Base-by-base conservation (phyloP, 2,329 filamentous ascomycete species). In the Pseudogymnoascus sp. region DNA sequence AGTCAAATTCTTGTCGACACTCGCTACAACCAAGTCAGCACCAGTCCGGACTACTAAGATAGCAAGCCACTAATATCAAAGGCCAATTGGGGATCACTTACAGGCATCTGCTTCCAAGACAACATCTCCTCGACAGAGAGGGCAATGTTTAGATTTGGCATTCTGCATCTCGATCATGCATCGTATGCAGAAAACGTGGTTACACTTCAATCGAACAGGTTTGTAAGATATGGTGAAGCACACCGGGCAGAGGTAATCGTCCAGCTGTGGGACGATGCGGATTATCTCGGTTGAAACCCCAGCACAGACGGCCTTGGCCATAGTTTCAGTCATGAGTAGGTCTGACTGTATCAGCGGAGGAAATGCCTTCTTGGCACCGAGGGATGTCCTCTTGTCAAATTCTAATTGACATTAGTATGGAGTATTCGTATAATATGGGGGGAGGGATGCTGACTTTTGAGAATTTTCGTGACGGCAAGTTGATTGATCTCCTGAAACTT, bases 401-500 rank as follows among this genome's bases (percentile, higher is more conserved):
- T 93, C 85, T 92, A 66, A 6, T 7, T n/a, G 3, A 18, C 25
- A 31, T 63, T 25, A 61, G 53, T 60, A 65, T 60, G 23, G 47
- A 35, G 10, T 21, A 56, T 21, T 21, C 5, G 18, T 33, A 56
- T 21, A 18, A 21, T 18, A 18, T 7, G 11, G 18, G 10, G 16
- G 50, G 28, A 12, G 28, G 10, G 50, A 31, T 33, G 74, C 82
- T 66, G 73, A 89, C 87, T 96, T 74, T 96, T 96, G 62, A 96
- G 76, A 61, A 96, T 96, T 74, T 96, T 96, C 35, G 78, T 79
- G 69, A 94, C 84, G 0, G 91, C 91, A 31, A 82, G 82, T 67
- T 84, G 84, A 70, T 96, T 95, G 67, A 95, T 86, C 71, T 94
- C 91, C 70, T 92, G 90, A 69, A 95, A 96, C 64, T 87, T 86